Percentiles rank a stretch among this genome's conserved stretches.
These are phyloP conservation scores for Pontederia crassipes DNA, from an alignment of 176 grass and related monocot genomes.

Conservation along the genomic window DNA sequence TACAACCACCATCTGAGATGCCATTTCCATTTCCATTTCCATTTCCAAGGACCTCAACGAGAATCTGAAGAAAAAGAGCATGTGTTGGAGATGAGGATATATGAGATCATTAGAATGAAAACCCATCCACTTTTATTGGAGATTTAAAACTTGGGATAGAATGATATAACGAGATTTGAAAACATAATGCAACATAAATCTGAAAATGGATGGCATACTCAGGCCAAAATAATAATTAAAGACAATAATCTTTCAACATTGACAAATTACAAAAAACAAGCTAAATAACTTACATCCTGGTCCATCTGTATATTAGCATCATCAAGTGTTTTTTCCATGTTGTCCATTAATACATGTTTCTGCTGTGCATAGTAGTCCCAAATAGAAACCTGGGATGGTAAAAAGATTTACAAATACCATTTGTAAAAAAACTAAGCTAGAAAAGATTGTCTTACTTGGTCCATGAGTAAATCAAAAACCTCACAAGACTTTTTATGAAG, in stretches of 20 bases:
- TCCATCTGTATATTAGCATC: slow-evolving; percentile 99
- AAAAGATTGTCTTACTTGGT: slow-evolving; percentile 53
- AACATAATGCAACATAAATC: too few relatives aligned
- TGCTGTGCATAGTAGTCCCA: slow-evolving; percentile 89
- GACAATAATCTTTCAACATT: slow-evolving; percentile 1
- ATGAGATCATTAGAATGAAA: background rate
- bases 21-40: slow-evolving; percentile 68
- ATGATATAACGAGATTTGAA: too few relatives aligned
- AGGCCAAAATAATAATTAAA: too few relatives aligned
- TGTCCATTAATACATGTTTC: slow-evolving; percentile 96
- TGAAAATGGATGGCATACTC: too few relatives aligned
- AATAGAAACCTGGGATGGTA: slow-evolving; percentile 54
- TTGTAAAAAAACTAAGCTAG: slow-evolving; percentile 7
- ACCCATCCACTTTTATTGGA: too few relatives aligned
- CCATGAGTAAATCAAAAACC: slow-evolving; percentile 74
- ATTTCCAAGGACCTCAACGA: slow-evolving; percentile 60
- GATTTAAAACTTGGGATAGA: too few relatives aligned
- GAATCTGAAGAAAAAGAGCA: slow-evolving; percentile 57
- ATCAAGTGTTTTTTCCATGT: slow-evolving; percentile 87
- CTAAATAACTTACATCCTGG: slow-evolving; percentile 59
- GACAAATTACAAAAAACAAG: slow-evolving; percentile 1
- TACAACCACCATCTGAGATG: slow-evolving; percentile 51
- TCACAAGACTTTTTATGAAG: slow-evolving; percentile 81
- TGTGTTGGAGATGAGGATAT: background rate
- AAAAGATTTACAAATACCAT: slow-evolving; percentile 11